phyloP scores from a whole-genome alignment of 2,329 filamentous ascomycete species.

The Fragosphaeria purpurea region DNA sequence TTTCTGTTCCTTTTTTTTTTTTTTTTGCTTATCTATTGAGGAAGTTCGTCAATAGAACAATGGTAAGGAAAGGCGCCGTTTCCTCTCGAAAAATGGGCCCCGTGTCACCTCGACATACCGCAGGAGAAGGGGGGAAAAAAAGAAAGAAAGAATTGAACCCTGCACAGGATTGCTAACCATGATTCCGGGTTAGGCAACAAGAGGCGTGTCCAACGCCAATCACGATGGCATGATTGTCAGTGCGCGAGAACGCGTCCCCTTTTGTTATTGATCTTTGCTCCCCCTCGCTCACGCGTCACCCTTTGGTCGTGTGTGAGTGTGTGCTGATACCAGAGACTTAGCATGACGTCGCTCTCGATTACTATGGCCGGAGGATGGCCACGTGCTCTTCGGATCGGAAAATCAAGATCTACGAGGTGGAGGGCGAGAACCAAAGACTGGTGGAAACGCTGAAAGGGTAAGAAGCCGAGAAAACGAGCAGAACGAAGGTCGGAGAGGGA shows the following conservation, averaged over 20 bases:
- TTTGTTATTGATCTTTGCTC: background rate
- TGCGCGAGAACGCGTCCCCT: constrained; percentile 33
- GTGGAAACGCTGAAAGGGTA: constrained; percentile 93
- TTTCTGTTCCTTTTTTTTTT: background rate
- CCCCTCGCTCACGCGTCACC: background rate
- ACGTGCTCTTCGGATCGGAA: constrained; percentile 98
- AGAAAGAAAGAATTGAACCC: too few relatives aligned
- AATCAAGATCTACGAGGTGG: constrained; percentile 98
- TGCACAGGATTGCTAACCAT: too few relatives aligned
- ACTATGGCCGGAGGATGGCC: constrained; percentile 91
- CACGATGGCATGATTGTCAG: constrained; percentile 98
- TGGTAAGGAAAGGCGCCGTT: too few relatives aligned
- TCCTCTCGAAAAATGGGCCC: too few relatives aligned
- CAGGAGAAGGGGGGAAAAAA: too few relatives aligned
- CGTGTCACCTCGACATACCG: too few relatives aligned
- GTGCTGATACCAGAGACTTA: constrained; percentile 22
- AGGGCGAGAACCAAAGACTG: constrained; percentile 81
- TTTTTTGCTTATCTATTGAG: too few relatives aligned
- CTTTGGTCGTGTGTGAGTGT: background rate
- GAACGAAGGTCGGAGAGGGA: background rate
- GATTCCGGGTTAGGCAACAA: constrained; percentile 21
- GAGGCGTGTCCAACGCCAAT: constrained; percentile 71
- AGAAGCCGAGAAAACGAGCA: background rate
- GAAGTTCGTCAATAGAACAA: too few relatives aligned
- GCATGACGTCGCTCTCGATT: constrained; percentile 98